Base-by-base conservation (phyloP, 1,284 basidiomycete species). In the Pholiota adiposa region DNA sequence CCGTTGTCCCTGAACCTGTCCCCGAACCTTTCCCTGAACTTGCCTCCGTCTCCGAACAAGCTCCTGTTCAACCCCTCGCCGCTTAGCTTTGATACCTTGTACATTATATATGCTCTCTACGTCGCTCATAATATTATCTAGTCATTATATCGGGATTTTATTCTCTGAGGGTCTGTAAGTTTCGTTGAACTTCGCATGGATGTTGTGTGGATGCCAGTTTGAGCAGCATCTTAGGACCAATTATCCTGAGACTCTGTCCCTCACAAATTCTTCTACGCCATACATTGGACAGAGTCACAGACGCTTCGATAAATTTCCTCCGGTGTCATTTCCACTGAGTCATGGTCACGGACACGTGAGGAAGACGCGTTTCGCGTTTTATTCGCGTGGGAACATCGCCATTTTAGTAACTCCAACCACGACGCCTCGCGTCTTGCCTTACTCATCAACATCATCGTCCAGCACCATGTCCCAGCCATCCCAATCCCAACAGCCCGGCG, bases 401-500 rank as follows among this genome's bases (percentile, higher is more conserved):
- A 55, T 50, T 33, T 41, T 51, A 36, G 50, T 29, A 19, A 49
- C 36, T 43, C 41, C 27, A 27, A 29, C 56, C 48, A 50, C 48
- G 54, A 43, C 38, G 38, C 40, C 33, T 41, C 23, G 6, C 11
- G 18, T 36, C 34, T 31, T 41, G 23, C 40, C 23, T 34, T 29
- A 34, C 23, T 40, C 51, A 38, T 50, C 51, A 43, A 18, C 50
- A 33, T 27, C 38, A n/a, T 14, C 51, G 46, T 41, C 60, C 19
- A 4, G 52, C 38, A 38, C 48, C 31, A 77, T 77, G 75, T 77
- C 77, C n/a, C 71, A 77, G 66, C 78, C 78, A 67, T 82, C 82
- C 21, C 81, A 85, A 72, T 85, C 84, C 8, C 84, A 88, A 70
- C 68, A 73, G 9, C 75, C 79, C 23, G 58, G 41, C 19, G 77